These are phyloP conservation scores for Trichoderma citrinoviride DNA, from an alignment of 2,329 filamentous ascomycete genomes.

Conservation along the genomic window DNA sequence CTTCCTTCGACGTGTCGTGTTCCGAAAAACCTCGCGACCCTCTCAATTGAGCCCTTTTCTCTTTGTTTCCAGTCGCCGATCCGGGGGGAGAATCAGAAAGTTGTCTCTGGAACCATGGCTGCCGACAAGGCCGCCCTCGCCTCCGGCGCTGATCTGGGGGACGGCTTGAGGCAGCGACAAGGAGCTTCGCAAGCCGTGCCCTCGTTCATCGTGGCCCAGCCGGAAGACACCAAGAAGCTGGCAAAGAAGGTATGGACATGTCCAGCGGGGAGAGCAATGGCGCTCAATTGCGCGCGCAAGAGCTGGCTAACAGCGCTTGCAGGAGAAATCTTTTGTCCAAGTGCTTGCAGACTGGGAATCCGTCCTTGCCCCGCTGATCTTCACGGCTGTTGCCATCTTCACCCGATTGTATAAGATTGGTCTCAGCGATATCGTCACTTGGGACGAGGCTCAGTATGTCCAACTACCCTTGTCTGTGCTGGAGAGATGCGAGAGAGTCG, in stretches of 20 bases:
- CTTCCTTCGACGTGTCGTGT: neutral
- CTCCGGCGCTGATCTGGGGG: constrained; percentile 58
- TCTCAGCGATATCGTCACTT: constrained; percentile 63
- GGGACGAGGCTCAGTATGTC: constrained; percentile 64
- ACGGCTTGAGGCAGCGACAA: constrained; percentile 56
- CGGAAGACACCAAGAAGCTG: constrained; percentile 60
- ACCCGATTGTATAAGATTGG: constrained; percentile 70
- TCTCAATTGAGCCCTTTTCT: constrained; percentile 14
- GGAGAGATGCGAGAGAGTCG: neutral
- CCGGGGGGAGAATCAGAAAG: constrained; percentile 13
- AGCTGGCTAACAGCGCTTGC: constrained; percentile 27
- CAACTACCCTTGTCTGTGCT: neutral
- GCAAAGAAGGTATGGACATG: constrained; percentile 50
- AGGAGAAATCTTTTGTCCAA: constrained; percentile 58
- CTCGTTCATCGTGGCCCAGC: constrained; percentile 40
- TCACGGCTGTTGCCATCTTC: constrained; percentile 61
- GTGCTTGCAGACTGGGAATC: constrained; percentile 63
- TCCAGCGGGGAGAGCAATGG: neutral
- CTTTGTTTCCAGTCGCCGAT: constrained; percentile 3
- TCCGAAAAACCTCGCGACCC: neutral
- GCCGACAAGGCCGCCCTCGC: constrained; percentile 54
- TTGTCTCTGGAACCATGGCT: constrained; percentile 44
- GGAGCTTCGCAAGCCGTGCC: constrained; percentile 40
- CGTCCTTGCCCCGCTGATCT: constrained; percentile 59
- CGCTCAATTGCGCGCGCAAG: neutral